Evolutionary conservation across 2,329 filamentous ascomycete species (phyloP).

Genomic region (Penicillium sp.): DNA sequence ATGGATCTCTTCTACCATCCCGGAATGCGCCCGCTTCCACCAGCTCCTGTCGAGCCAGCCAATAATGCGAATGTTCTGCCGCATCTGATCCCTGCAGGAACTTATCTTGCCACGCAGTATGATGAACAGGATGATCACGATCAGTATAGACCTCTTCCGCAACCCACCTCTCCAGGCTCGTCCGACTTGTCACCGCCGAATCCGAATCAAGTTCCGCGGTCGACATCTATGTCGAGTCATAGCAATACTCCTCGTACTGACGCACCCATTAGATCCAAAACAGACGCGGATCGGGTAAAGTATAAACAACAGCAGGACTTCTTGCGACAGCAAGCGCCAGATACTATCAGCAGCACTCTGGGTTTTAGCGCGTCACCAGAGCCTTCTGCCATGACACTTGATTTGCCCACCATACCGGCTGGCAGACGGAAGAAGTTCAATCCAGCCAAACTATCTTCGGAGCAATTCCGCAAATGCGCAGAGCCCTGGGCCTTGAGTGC

Average conservation of each 20-base stretch:
- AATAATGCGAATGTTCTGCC: conserved; percentile 43
- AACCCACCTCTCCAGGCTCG: conserved; percentile 47
- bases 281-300: conserved; percentile 71
- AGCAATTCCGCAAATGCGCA: conserved; percentile 76
- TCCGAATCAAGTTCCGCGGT: conserved; percentile 58
- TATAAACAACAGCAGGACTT: conserved; percentile 52
- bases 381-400: conserved; percentile 59
- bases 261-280: conserved; percentile 86
- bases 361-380: conserved; percentile 52
- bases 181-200: conserved; percentile 46
- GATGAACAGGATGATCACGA: conserved; percentile 23
- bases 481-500: conserved; percentile 92
- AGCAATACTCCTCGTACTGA: conserved; percentile 74
- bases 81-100: conserved; percentile 52
- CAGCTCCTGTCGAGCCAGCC: conserved; percentile 58
- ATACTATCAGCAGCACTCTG: conserved; percentile 24
- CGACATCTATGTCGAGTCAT: conserved; percentile 78
- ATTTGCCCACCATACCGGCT: conserved; percentile 77
- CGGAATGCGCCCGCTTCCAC: conserved; percentile 63
- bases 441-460: conserved; percentile 73
- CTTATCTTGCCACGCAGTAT: conserved; percentile 52
- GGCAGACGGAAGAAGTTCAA: conserved; percentile 79
- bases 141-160: conserved; percentile 35
- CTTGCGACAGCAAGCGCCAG: conserved; percentile 45
- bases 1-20: conserved; percentile 94